Percentiles rank a stretch among this genome's conserved stretches.
These are phyloP conservation scores for Hypoxylon fragiforme DNA, from an alignment of 495 filamentous ascomycete species.

Conservation along the genomic window DNA sequence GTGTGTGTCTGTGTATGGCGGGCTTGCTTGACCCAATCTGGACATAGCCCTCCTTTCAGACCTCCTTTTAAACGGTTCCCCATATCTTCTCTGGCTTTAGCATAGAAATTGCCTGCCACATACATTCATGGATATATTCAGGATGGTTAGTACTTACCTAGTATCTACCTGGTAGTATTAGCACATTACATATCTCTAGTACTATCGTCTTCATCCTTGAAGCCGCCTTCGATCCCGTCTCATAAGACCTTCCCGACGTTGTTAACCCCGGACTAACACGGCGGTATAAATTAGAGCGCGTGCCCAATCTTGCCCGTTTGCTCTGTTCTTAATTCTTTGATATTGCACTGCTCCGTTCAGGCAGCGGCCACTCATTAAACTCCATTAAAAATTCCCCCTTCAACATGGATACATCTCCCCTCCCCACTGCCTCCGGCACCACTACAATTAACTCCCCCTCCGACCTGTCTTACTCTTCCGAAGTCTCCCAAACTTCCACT, in stretches of 20 bases:
- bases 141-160: no score
- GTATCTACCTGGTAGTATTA: no score
- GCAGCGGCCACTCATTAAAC: slow-evolving; percentile 8
- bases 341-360: slow-evolving; percentile 14
- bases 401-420: slow-evolving; percentile 29
- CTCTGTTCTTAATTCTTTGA: slow-evolving; percentile 28
- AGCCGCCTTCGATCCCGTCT: slow-evolving; percentile 5
- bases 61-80: slow-evolving; percentile 18
- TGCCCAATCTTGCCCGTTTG: slow-evolving; percentile 35
- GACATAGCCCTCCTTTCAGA: neutral
- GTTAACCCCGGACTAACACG: slow-evolving; percentile 10
- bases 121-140: no score
- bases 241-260: slow-evolving; percentile 5
- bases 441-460: slow-evolving; percentile 25
- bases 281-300: slow-evolving; percentile 29
- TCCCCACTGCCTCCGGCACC: slow-evolving; percentile 8
- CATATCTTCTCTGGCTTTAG: no score
- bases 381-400: slow-evolving; percentile 7
- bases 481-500: slow-evolving; percentile 28
- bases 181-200: no score
- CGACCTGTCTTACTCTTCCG: slow-evolving; percentile 29
- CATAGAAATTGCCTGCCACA: no score
- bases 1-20: slow-evolving; percentile 1
- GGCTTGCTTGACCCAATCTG: slow-evolving; percentile 11
- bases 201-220: slow-evolving; percentile 2